A percentile compares a stretch with the other conserved stretches of the same genome.
Evolutionary conservation across 352 stramenopile species (phyloP).

Genomic region (Pythium graminicola): DNA sequence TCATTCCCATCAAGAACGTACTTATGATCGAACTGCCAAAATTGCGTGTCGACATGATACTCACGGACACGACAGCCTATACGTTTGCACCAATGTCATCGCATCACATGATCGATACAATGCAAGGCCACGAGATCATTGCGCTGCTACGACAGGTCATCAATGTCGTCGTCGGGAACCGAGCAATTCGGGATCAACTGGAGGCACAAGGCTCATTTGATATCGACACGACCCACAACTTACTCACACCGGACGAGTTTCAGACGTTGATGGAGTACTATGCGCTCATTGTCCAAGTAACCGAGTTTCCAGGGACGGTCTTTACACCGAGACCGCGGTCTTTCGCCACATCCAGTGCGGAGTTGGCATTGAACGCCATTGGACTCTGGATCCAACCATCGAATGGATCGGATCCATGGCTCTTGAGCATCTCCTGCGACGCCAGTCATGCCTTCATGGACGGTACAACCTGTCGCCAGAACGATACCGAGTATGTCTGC

Average conservation of each 20-base stretch:
- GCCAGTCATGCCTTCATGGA: constrained; percentile 17
- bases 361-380: constrained; percentile 18
- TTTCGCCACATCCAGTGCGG: constrained; percentile 4
- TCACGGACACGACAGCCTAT: constrained; percentile 16
- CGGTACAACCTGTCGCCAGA: constrained; percentile 26
- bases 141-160: constrained; percentile 21
- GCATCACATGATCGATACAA: background rate
- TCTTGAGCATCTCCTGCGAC: constrained; percentile 24
- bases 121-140: constrained; percentile 19
- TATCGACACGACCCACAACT: constrained; percentile 25
- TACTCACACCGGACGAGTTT: constrained; percentile 27
- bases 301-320: constrained; percentile 26
- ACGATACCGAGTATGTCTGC: constrained; percentile 21
- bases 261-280: constrained; percentile 28
- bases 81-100: background rate
- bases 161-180: constrained; percentile 18
- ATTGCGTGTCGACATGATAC: constrained; percentile 21
- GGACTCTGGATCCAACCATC: constrained; percentile 27
- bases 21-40: constrained; percentile 29
- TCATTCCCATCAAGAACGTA: constrained; percentile 38
- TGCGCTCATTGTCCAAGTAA: constrained; percentile 28
- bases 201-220: constrained; percentile 22
- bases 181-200: constrained; percentile 23
- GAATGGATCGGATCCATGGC: constrained; percentile 18
- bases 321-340: constrained; percentile 23